phyloP scores from a whole-genome alignment of 1,284 basidiomycete species.

The Exobasidium rhododendri region DNA sequence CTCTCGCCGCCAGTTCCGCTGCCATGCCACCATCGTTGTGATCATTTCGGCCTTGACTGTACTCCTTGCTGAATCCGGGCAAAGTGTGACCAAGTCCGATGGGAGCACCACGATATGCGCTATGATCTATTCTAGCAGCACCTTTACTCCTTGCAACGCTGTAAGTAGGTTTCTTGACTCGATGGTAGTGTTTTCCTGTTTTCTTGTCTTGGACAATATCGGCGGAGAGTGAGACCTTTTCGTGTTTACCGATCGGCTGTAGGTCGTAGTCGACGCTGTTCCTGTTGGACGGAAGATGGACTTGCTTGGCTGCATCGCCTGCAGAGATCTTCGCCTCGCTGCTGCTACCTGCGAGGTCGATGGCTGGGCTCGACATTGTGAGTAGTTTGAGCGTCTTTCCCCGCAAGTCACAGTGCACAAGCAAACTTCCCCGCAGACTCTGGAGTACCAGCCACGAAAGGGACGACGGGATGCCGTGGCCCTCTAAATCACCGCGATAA shows the following conservation, averaged over 20 bases:
- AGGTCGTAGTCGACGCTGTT: conserved; percentile 21
- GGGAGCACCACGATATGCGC: neutral
- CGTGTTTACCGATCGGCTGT: conserved; percentile 20
- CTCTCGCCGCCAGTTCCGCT: neutral
- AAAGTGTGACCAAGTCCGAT: conserved; percentile 2
- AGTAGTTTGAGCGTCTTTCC: too few relatives aligned
- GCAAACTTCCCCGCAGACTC: too few relatives aligned
- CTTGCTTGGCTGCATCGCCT: neutral
- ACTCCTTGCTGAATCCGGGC: neutral
- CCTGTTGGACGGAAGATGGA: conserved; percentile 8
- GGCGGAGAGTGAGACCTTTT: conserved; percentile 11
- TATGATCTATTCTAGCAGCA: neutral
- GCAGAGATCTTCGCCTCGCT: neutral
- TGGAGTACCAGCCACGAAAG: too few relatives aligned
- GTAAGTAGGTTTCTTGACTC: conserved; percentile 22
- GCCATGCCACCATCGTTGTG: neutral
- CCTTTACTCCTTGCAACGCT: conserved; percentile 15
- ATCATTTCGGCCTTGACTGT: neutral
- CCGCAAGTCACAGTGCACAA: too few relatives aligned
- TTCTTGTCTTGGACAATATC: conserved; percentile 34
- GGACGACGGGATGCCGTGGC: too few relatives aligned
- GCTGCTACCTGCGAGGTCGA: neutral
- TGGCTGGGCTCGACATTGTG: neutral
- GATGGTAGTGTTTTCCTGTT: conserved; percentile 33
- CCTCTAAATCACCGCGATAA: too few relatives aligned